A percentile compares a stretch with the other conserved stretches of the same genome.
These are phyloP conservation scores for Tagetes patula DNA, from an alignment of 129 eudicot genomes.

Conservation along the genomic window DNA sequence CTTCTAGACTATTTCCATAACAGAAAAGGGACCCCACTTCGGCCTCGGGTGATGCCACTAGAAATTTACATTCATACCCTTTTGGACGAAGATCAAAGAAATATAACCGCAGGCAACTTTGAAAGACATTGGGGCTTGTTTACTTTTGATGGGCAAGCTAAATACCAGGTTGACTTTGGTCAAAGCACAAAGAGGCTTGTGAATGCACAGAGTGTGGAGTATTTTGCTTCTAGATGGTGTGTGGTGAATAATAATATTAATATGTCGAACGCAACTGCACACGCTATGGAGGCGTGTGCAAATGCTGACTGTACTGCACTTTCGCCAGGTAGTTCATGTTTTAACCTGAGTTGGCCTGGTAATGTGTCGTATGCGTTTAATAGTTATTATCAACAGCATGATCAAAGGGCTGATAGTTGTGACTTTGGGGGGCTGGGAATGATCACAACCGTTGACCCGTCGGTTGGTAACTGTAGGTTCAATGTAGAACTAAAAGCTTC, in stretches of 20 bases:
- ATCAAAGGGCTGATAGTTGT: constrained; percentile 75
- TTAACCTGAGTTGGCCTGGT: constrained; percentile 75
- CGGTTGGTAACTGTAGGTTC: constrained; percentile 71
- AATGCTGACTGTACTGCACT: constrained; percentile 71
- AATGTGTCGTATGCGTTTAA: constrained; percentile 89
- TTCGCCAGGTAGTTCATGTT: constrained; percentile 80
- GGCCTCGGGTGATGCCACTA: constrained; percentile 46
- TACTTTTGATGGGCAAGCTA: constrained; percentile 87
- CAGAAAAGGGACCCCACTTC: constrained; percentile 59
- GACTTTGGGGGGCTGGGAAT: constrained; percentile 82
- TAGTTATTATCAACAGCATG: constrained; percentile 79
- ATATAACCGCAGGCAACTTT: constrained; percentile 47
- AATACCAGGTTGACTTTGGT: constrained; percentile 60
- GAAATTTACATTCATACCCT: constrained; percentile 68
- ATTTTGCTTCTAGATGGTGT: constrained; percentile 78
- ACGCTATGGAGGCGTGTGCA: constrained; percentile 60
- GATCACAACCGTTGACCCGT: constrained; percentile 91
- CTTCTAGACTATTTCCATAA: constrained; percentile 46
- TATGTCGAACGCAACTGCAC: constrained; percentile 61
- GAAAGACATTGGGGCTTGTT: constrained; percentile 95
- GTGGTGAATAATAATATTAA: constrained; percentile 72
- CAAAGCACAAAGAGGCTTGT: constrained; percentile 48
- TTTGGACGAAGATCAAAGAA: constrained; percentile 78
- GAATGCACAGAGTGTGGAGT: constrained; percentile 69
- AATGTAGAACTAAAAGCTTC: constrained; percentile 59